Evolutionary conservation across 164 flowering plant species (phyloP).

Genomic region (Piper betle): DNA sequence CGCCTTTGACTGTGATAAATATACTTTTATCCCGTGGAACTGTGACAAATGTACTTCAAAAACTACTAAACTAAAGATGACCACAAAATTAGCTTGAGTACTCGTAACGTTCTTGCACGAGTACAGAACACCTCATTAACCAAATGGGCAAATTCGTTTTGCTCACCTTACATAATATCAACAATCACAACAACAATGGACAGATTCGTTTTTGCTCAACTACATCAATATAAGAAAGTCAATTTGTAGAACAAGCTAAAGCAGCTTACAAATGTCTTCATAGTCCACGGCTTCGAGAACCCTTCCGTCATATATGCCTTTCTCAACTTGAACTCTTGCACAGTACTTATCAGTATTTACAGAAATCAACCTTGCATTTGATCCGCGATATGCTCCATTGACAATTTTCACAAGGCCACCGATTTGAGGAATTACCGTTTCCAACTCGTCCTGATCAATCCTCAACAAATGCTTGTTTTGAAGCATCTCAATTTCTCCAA

Average conservation of each 20-base stretch:
- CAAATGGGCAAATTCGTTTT: too few species aligned
- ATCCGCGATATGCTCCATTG: constrained; percentile 92
- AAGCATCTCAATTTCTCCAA: constrained; percentile 78
- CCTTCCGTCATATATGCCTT: constrained; percentile 77
- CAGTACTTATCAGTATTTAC: constrained; percentile 55
- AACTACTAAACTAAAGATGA: too few species aligned
- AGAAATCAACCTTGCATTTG: constrained; percentile 48
- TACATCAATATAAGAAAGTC: too few species aligned
- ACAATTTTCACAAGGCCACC: constrained; percentile 72
- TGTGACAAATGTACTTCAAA: too few species aligned
- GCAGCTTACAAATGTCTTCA: constrained; percentile 65
- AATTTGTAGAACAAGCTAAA: background rate
- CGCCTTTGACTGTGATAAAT: too few species aligned
- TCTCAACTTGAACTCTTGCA: constrained; percentile 79
- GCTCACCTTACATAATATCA: too few species aligned
- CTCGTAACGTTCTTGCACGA: too few species aligned
- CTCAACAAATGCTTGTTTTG: constrained; percentile 67
- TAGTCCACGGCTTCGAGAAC: constrained; percentile 65
- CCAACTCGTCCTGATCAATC: constrained; percentile 83
- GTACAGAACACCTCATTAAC: too few species aligned
- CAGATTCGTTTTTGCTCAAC: too few species aligned
- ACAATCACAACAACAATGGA: too few species aligned
- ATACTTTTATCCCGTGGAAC: too few species aligned
- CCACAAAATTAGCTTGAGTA: too few species aligned
- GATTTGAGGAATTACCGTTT: constrained; percentile 84